phyloP scores from a whole-genome alignment of 2,329 filamentous ascomycete genomes.

The Ciborinia camelliae region DNA sequence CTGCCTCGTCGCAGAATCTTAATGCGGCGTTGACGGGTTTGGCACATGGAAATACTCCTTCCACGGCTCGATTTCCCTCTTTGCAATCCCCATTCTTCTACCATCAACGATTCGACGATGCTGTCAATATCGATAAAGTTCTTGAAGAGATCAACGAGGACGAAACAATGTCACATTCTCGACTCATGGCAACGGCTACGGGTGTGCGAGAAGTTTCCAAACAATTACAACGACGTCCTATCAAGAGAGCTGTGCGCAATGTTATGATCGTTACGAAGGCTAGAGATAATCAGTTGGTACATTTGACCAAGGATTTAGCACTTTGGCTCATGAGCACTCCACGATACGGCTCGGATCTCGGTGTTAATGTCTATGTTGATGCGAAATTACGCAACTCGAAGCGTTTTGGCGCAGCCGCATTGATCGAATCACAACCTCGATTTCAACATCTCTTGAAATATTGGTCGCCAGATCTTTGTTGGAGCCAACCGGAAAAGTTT shows the following conservation, averaged over 20 bases:
- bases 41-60: slow-evolving; percentile 39
- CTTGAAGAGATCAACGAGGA: slow-evolving; percentile 89
- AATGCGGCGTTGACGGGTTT: slow-evolving; percentile 55
- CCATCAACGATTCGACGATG: slow-evolving; percentile 93
- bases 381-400: slow-evolving; percentile 85
- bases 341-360: slow-evolving; percentile 83
- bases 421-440: slow-evolving; percentile 70
- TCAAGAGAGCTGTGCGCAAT: slow-evolving; percentile 86
- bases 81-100: slow-evolving; percentile 96
- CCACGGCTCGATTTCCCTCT: slow-evolving; percentile 54
- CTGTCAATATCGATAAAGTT: slow-evolving; percentile 91
- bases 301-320: slow-evolving; percentile 81
- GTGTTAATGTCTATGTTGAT: slow-evolving; percentile 97
- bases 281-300: slow-evolving; percentile 87
- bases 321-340: slow-evolving; percentile 86
- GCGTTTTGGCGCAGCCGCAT: slow-evolving; percentile 73
- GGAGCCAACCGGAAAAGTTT: slow-evolving; percentile 89
- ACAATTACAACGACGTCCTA: slow-evolving; percentile 86
- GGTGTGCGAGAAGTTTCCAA: slow-evolving; percentile 94
- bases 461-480: slow-evolving; percentile 96
- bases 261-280: slow-evolving; percentile 99
- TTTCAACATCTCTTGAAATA: slow-evolving; percentile 85
- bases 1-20: slow-evolving; percentile 53
- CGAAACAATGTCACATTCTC: slow-evolving; percentile 88
- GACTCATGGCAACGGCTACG: slow-evolving; percentile 91